Base-by-base conservation (phyloP, 129 eudicot species). In the Ambrosia trifida region DNA sequence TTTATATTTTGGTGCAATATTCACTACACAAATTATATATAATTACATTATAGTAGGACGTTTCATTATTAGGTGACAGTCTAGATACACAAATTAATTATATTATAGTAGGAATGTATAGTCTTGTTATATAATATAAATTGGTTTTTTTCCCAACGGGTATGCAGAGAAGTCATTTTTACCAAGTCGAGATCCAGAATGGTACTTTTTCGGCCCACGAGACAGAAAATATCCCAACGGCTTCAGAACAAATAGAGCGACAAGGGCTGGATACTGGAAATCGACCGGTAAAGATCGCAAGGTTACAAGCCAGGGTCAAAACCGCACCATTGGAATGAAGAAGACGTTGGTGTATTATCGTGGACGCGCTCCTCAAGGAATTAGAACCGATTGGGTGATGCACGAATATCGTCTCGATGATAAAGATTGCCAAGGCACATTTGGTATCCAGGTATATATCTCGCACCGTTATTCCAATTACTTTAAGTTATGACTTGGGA, bases 181-280 rank as follows among this genome's bases (percentile, higher is more conserved):
- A 64, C 97, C 91, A 0, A 90, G 99, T 56, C 76, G 96, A 77
- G 99, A 95, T 70, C 96, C 96, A 0, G 99, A 95, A 64, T 95
- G 99, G 99, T 95, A 95, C 56, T 95, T 95, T 66, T 95, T 90
- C 31, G 99, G 99, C 14, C 97, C 96, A 10, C 77, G 96, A 65
- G 99, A 95, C 80, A 79, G 95, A 14, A 95, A 95, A 73, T 95
- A 95, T 59, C 96, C 95, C 0, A 95, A 95, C 16, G 97, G 99
- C 68, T 90, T 87, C 70, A 86, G 99, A 66, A 91, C 96, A 54
- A 95, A 95, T 70, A 56, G 99, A 72, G 97, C 97, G 8, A 95
- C 99, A 1, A 77, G 96, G 67, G 95, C 96, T 8, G 99, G 99
- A 57, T 95, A 95, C 74, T 95, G 99, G 99, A 95, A 95, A 75